Evolutionary conservation across 305 asterid genomes (phyloP).

Genomic region (Fraxinus velutina): DNA sequence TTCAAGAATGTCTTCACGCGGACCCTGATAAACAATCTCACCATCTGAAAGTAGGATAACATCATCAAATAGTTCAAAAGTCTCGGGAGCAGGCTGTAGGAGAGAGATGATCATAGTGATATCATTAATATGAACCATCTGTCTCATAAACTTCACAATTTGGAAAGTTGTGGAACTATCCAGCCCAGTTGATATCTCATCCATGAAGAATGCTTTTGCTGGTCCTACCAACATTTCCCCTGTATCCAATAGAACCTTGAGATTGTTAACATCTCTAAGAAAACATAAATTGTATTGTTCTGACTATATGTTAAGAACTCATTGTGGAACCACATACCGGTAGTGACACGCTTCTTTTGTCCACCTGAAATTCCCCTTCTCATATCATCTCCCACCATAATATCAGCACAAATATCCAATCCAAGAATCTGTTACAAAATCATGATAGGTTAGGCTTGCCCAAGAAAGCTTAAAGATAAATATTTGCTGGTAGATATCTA

Average conservation of each 20-base stretch:
- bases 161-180: background rate
- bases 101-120: background rate
- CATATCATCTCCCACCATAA: conserved; percentile 61
- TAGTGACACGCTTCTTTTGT: conserved; percentile 50
- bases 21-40: background rate
- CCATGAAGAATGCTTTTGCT: conserved; percentile 58
- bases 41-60: background rate
- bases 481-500: background rate
- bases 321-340: conserved; percentile 30
- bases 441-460: background rate
- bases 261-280: background rate
- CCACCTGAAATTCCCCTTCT: conserved; percentile 61
- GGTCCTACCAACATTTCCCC: conserved; percentile 70
- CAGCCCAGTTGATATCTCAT: background rate
- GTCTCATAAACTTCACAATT: background rate
- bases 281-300: background rate
- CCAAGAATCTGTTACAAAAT: conserved; percentile 45
- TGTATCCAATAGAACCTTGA: conserved; percentile 18
- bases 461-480: background rate
- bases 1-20: background rate
- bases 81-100: background rate
- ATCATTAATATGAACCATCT: background rate
- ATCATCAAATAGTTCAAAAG: background rate
- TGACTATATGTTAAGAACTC: background rate
- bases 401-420: conserved; percentile 54